Evolutionary conservation across 2,329 filamentous ascomycete genomes (phyloP).

Genomic region (Pestalotiopsis sp.): DNA sequence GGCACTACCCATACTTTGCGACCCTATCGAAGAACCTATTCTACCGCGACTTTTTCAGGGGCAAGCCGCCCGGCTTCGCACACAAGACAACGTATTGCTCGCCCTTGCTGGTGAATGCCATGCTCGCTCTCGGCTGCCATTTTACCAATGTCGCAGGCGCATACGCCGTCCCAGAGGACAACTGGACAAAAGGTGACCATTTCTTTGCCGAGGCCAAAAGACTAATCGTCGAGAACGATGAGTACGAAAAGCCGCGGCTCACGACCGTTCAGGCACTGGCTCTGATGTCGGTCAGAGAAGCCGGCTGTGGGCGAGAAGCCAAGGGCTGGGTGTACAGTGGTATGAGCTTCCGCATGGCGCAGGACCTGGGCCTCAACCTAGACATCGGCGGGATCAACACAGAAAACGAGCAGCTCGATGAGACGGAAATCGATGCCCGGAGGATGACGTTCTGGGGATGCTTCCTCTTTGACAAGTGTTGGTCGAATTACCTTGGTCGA

Average conservation of each 20-base stretch:
- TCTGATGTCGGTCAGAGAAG: constrained; percentile 94
- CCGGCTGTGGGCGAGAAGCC: constrained; percentile 89
- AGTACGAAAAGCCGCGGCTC: constrained; percentile 86
- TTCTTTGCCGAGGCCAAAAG: constrained; percentile 95
- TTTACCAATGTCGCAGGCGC: constrained; percentile 80
- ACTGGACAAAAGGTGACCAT: constrained; percentile 87
- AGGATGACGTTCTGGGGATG: constrained; percentile 97
- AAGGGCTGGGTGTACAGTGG: constrained; percentile 98
- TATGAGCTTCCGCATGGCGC: constrained; percentile 98
- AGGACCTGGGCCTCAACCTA: constrained; percentile 89
- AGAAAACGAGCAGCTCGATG: constrained; percentile 63
- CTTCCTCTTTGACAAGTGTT: constrained; percentile 98
- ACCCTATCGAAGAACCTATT: constrained; percentile 86
- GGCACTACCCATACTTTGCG: constrained; percentile 97
- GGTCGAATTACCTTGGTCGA: constrained; percentile 95
- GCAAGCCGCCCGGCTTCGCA: constrained; percentile 56
- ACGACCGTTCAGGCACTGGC: constrained; percentile 92
- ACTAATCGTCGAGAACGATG: constrained; percentile 85
- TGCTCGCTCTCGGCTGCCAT: constrained; percentile 90
- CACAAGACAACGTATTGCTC: constrained; percentile 79
- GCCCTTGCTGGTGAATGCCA: constrained; percentile 86
- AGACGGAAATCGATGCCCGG: constrained; percentile 85
- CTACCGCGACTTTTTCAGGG: constrained; percentile 79
- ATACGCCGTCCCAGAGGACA: constrained; percentile 71
- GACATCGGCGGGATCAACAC: constrained; percentile 69